Percentiles rank a stretch among this genome's conserved stretches.
Evolutionary conservation across 768 basidiomycete species (phyloP).

Genomic region (Auricularia auricula-judae): DNA sequence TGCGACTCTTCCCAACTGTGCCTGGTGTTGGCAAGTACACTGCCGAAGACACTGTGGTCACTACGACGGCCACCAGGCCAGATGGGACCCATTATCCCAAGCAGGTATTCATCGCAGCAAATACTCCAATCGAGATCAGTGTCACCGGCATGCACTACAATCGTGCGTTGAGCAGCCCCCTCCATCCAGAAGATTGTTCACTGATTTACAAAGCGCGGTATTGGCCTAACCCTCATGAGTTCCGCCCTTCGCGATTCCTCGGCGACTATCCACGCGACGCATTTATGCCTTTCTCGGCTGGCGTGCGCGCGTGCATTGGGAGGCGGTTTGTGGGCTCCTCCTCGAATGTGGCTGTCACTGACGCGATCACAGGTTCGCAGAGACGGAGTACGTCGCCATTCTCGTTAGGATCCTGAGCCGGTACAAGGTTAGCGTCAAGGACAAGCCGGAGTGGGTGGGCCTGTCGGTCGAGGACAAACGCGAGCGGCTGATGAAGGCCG

Average conservation of each 20-base stretch:
- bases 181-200: not conserved
- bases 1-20: conserved; percentile 14
- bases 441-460: conserved; percentile 27
- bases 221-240: conserved; percentile 4
- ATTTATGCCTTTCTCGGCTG: conserved; percentile 3
- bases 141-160: conserved; percentile 4
- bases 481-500: conserved; percentile 20
- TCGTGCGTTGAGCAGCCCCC: conserved; percentile 1
- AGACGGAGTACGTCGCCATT: conserved; percentile 39
- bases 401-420: conserved; percentile 36
- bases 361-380: conserved; percentile 23
- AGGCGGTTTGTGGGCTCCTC: not conserved
- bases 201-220: conserved; percentile 12
- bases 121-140: not conserved
- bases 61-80: conserved; percentile 6
- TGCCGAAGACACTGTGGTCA: conserved; percentile 15
- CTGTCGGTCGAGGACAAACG: conserved; percentile 34
- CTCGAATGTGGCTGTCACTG: not conserved
- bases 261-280: conserved; percentile 5
- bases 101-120: conserved; percentile 1
- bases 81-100: not conserved
- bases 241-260: conserved; percentile 6
- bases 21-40: conserved; percentile 16
- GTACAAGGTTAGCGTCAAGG: conserved; percentile 29
- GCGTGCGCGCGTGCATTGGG: not conserved